Evolutionary conservation across 345 rosid species (phyloP), one percentile per base, ranked within the genome.

Genomic region (Syzygium aqueum): DNA sequence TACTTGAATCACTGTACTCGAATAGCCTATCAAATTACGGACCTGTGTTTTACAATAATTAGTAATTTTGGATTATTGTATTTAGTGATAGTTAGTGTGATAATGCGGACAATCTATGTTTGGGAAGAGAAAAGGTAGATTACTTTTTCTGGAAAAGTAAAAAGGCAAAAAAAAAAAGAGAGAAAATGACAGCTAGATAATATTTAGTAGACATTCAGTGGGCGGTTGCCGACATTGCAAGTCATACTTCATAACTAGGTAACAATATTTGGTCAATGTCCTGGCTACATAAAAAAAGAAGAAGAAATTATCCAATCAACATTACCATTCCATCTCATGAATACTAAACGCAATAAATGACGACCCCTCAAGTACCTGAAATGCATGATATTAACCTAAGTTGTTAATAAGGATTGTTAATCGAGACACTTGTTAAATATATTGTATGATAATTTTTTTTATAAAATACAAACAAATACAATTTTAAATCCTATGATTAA

Each of bases 191-290:
- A 56, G n/a, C 6, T 56, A 3, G 61, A 0, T 23, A 21, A 54
- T 54, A 54, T 21, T 21, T 19, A 7, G 25, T 8, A 54, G 59
- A 22, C 84, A 12, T 86, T 86, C 50, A 1, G 19, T 17, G 84
- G 90, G 86, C 46, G 78, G 88, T 84, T 67, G 90, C 86, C 85
- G 88, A 84, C 88, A 84, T 43, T 21, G 4, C 3, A 14, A 1
- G 80, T 13, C 40, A 28, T 73, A 14, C 19, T 37, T 43, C 49
- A 6, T 16, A 0, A 30, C 28, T 57, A 57, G 28, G 25, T 23
- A 0, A 57, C 14, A 57, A 57, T 57, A 57, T 57, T 57, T 2
- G 23, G 63, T 57, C 13, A 25, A 23, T 57, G 28, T 57, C 28
- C 0, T 25, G 0, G 63, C 63, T 25, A 23, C 4, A 10, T 22